Percentiles rank a stretch among this genome's conserved stretches.
phyloP scores from a whole-genome alignment of 1,284 basidiomycete genomes.

The Malassezia yamatoensis region DNA sequence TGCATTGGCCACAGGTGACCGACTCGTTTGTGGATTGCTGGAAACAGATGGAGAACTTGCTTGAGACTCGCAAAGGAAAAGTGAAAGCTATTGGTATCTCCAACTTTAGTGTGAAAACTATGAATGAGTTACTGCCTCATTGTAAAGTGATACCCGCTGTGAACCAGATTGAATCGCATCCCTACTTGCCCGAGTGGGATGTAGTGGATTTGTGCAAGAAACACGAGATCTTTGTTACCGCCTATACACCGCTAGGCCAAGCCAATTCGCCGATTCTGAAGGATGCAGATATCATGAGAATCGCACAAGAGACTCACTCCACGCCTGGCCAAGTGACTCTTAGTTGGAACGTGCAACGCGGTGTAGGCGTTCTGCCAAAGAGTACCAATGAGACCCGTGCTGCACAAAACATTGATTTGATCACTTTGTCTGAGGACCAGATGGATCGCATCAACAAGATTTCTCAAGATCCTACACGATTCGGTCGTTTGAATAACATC shows the following conservation, averaged over 20 bases:
- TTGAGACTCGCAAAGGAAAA: conserved; percentile 33
- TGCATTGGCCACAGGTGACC: conserved; percentile 33
- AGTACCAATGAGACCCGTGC: conserved; percentile 59
- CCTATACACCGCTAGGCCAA: conserved; percentile 75
- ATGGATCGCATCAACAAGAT: conserved; percentile 48
- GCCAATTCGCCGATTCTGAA: conserved; percentile 62
- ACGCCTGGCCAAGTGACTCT: conserved; percentile 57
- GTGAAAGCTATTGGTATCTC: conserved; percentile 56
- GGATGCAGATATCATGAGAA: conserved; percentile 59
- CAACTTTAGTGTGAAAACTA: conserved; percentile 31
- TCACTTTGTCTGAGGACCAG: conserved; percentile 58
- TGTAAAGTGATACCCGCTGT: conserved; percentile 31
- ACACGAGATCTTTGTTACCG: conserved; percentile 64
- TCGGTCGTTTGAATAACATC: conserved; percentile 17
- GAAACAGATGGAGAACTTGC: conserved; percentile 37
- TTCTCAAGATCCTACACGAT: conserved; percentile 23
- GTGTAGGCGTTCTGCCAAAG: conserved; percentile 29
- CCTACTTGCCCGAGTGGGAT: conserved; percentile 53
- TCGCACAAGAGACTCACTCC: conserved; percentile 54
- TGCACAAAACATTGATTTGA: conserved; percentile 60
- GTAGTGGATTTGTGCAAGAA: conserved; percentile 60
- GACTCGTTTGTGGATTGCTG: conserved; percentile 30
- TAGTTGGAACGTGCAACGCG: conserved; percentile 63
- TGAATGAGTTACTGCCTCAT: conserved; percentile 26
- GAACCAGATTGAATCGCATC: conserved; percentile 37